A percentile compares a stretch with the other conserved stretches of the same genome.
These are phyloP conservation scores for Pestalotiopsis sp. DNA, from an alignment of 2,329 filamentous ascomycete genomes.

Conservation along the genomic window DNA sequence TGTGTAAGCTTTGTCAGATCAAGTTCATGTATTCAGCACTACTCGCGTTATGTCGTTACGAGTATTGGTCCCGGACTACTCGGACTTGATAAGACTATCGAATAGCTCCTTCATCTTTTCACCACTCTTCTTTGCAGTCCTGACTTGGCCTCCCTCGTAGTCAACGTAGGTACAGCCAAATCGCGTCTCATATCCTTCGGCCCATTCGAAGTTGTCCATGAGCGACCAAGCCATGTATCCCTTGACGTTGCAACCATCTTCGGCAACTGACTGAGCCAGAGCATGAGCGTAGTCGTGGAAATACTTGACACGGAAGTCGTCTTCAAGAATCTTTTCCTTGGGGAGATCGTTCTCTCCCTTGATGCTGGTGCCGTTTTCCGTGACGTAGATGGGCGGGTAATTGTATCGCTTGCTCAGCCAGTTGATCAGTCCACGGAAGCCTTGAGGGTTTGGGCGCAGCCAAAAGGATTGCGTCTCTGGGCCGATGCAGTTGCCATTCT, in stretches of 20 bases:
- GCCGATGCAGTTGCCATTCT: conserved; percentile 74
- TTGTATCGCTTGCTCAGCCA: conserved; percentile 80
- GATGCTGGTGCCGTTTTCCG: conserved; percentile 85
- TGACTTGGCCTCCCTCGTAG: conserved; percentile 77
- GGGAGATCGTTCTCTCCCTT: conserved; percentile 76
- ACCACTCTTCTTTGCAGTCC: conserved; percentile 84
- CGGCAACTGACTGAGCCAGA: conserved; percentile 70
- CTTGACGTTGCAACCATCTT: conserved; percentile 77
- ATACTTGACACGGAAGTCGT: conserved; percentile 81
- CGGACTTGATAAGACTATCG: conserved; percentile 37
- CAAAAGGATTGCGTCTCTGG: conserved; percentile 82
- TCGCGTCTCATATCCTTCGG: conserved; percentile 85
- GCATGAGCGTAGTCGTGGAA: conserved; percentile 77
- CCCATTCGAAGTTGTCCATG: conserved; percentile 91
- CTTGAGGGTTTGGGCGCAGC: conserved; percentile 75
- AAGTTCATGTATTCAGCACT: background rate
- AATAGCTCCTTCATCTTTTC: conserved; percentile 72
- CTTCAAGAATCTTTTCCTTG: conserved; percentile 71
- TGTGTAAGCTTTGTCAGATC: background rate
- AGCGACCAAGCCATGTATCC: conserved; percentile 88
- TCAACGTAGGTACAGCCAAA: conserved; percentile 86
- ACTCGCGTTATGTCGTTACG: background rate
- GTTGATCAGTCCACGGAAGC: conserved; percentile 76
- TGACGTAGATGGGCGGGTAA: conserved; percentile 80
- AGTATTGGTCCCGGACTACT: background rate